Base-by-base conservation (phyloP, 164 flowering plant species). In the Aristolochia contorta region DNA sequence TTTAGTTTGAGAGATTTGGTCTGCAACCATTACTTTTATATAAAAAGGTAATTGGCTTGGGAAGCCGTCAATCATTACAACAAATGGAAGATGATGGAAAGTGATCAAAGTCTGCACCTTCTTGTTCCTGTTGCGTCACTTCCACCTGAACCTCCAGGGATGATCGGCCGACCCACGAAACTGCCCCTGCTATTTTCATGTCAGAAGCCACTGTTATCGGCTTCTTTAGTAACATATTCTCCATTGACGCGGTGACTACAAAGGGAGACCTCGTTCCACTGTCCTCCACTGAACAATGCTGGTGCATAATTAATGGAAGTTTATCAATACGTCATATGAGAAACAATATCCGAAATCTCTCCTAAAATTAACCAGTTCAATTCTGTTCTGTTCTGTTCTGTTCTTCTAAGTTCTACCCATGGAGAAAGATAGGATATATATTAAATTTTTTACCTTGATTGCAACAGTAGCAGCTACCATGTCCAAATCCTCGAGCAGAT, bases 391-490 rank as follows among this genome's bases (percentile, higher is more conserved):
- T n/a, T n/a, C n/a, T n/a, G n/a, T n/a, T n/a, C n/a, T n/a, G n/a
- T n/a, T n/a, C n/a, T n/a, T n/a, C n/a, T n/a, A n/a, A n/a, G n/a
- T n/a, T n/a, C n/a, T n/a, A n/a, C n/a, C n/a, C n/a, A n/a, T n/a
- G n/a, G n/a, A n/a, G n/a, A n/a, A n/a, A n/a, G n/a, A n/a, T n/a
- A n/a, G n/a, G n/a, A n/a, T n/a, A n/a, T n/a, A n/a, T n/a, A n/a
- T n/a, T n/a, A n/a, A n/a, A n/a, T n/a, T n/a, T 37, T 37, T 37
- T 37, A 86, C 95, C 96, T 85, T 89, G 47, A 92, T 84, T 0
- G 96, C 79, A 22, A 92, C 84, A 56, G 96, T 92, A 19, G 95
- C 96, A 49, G 98, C 98, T 18, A 92, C 84, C 19, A 95, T 96
- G 75, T 92, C 98, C 45, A 92, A 91, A 68, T 92, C 98, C 67